These are phyloP conservation scores for Tetratostichococcus sp. DNA, from an alignment of 139 green algal genomes.

Conservation along the genomic window DNA sequence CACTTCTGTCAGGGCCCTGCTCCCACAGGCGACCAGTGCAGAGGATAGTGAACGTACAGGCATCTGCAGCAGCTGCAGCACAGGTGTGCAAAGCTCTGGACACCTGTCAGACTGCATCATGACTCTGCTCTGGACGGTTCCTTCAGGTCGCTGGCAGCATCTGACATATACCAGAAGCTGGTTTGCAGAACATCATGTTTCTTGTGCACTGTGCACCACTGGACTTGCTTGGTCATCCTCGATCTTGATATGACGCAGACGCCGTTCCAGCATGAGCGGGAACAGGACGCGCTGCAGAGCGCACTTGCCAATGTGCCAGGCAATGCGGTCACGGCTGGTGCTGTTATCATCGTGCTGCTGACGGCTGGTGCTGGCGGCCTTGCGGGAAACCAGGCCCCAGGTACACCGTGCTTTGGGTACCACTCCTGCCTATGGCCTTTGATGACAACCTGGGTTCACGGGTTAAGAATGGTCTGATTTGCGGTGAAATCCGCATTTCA, in stretches of 20 bases:
- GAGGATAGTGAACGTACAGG: neutral
- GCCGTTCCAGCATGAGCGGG: constrained; percentile 33
- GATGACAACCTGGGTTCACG: no score
- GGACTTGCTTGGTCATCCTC: no score
- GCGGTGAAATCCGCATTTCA: no score
- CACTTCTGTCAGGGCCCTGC: neutral
- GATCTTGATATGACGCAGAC: constrained; percentile 24
- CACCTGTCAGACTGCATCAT: no score
- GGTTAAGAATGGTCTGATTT: no score
- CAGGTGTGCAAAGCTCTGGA: neutral
- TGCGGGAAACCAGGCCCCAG: constrained; percentile 34
- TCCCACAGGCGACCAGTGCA: neutral
- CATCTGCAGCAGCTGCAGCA: neutral
- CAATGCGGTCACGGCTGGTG: constrained; percentile 52
- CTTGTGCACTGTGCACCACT: no score
- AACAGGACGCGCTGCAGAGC: constrained; percentile 54
- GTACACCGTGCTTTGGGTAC: constrained; percentile 14
- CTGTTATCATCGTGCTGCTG: constrained; percentile 41
- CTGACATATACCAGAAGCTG: no score
- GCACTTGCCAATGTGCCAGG: constrained; percentile 51
- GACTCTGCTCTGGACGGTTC: no score
- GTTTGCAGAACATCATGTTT: no score
- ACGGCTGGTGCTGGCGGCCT: constrained; percentile 29
- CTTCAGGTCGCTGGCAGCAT: no score
- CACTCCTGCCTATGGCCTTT: no score